These are phyloP conservation scores for Begonia fuchsioides DNA, from an alignment of 306 rosid genomes.

Conservation along the genomic window DNA sequence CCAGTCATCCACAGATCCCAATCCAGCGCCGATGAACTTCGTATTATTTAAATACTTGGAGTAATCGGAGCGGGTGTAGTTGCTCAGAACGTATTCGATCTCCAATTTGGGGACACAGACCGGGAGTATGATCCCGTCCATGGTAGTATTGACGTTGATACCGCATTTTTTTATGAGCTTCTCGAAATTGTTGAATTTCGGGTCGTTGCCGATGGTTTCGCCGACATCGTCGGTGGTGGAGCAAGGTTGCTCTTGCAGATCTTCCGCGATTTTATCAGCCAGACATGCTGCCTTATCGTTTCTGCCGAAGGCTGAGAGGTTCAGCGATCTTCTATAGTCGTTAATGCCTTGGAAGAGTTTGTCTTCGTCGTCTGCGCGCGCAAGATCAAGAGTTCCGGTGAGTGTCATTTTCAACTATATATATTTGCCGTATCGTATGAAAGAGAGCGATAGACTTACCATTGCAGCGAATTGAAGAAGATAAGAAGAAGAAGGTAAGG, in stretches of 20 bases:
- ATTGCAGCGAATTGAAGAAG: background rate
- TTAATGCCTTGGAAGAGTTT: background rate
- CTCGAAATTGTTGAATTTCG: conserved; percentile 16
- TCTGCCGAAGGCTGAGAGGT: background rate
- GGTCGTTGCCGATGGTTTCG: conserved; percentile 16
- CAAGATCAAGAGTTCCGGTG: background rate
- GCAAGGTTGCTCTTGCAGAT: conserved; percentile 27
- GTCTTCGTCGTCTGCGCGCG: background rate
- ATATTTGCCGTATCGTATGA: background rate
- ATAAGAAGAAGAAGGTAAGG: background rate
- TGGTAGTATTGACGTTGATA: conserved; percentile 31
- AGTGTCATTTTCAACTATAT: background rate
- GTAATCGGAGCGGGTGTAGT: conserved; percentile 18
- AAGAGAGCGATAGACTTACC: background rate
- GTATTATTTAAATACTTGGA: conserved; percentile 23
- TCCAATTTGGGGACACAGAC: conserved; percentile 32
- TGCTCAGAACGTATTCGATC: conserved; percentile 11
- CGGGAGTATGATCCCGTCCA: conserved; percentile 40
- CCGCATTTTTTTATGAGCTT: conserved; percentile 22
- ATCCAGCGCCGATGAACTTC: conserved; percentile 32
- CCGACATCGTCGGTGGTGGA: conserved; percentile 2
- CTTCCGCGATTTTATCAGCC: conserved; percentile 30
- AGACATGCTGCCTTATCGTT: conserved; percentile 34
- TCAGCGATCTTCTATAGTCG: background rate
- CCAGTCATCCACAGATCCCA: conserved; percentile 46